phyloP scores from a whole-genome alignment of 2,329 filamentous ascomycete genomes.

The Mycogone perniciosa region DNA sequence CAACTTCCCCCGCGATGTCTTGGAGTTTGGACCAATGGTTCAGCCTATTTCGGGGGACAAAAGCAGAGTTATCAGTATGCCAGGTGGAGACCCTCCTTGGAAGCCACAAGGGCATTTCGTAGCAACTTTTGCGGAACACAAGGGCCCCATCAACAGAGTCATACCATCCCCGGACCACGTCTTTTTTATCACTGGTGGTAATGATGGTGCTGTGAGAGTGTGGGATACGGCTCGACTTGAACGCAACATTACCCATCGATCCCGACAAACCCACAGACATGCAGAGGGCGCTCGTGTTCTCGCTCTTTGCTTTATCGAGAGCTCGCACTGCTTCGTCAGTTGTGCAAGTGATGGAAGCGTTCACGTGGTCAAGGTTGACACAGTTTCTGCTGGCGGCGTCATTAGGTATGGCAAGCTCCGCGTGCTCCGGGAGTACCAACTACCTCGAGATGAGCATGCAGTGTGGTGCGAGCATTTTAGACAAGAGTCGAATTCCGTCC shows the following conservation, averaged over 20 bases:
- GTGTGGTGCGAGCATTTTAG: slow-evolving; percentile 93
- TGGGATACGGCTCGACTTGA: slow-evolving; percentile 91
- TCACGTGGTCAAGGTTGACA: slow-evolving; percentile 77
- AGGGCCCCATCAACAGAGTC: slow-evolving; percentile 72
- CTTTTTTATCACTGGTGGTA: slow-evolving; percentile 91
- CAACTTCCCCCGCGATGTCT: slow-evolving; percentile 59
- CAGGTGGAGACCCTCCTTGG: slow-evolving; percentile 54
- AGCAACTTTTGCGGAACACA: slow-evolving; percentile 84
- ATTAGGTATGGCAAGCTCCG: slow-evolving; percentile 73
- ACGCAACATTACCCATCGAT: slow-evolving; percentile 81
- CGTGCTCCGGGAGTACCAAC: slow-evolving; percentile 71
- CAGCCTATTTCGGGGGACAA: slow-evolving; percentile 57
- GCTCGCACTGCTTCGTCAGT: slow-evolving; percentile 88
- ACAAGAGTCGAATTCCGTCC: slow-evolving; percentile 70
- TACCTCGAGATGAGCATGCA: slow-evolving; percentile 67
- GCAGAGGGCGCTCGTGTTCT: slow-evolving; percentile 65
- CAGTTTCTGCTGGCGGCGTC: slow-evolving; percentile 39
- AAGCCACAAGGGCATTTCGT: slow-evolving; percentile 77
- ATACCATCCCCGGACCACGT: slow-evolving; percentile 80
- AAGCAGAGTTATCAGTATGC: slow-evolving; percentile 43
- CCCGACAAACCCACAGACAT: slow-evolving; percentile 79
- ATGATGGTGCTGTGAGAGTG: slow-evolving; percentile 84
- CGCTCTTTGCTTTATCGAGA: slow-evolving; percentile 83
- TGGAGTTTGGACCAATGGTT: slow-evolving; percentile 74
- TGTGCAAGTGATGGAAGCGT: slow-evolving; percentile 86